Evolutionary conservation across 345 rosid species (phyloP).

Genomic region (Heritiera littoralis): DNA sequence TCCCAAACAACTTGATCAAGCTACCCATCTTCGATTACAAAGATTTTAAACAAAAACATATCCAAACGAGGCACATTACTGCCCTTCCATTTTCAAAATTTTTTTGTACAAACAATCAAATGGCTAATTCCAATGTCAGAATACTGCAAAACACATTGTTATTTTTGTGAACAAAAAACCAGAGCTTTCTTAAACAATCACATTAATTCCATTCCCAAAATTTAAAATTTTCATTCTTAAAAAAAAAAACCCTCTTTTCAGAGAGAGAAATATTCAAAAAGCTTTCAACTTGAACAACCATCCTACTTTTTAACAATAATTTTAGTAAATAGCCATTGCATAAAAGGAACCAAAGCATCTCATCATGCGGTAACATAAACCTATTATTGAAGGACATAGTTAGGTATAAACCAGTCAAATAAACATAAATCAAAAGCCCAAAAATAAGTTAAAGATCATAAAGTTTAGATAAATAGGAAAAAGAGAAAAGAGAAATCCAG

Average conservation of each 20-base stretch:
- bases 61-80: neutral
- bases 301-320: neutral
- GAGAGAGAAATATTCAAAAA: neutral
- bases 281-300: neutral
- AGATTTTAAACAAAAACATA: neutral
- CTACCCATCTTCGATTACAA: neutral
- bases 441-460: neutral
- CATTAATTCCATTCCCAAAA: neutral
- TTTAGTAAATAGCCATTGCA: neutral
- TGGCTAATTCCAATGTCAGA: conserved; percentile 3
- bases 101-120: neutral
- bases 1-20: neutral
- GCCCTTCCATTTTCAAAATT: neutral
- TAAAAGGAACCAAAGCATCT: neutral
- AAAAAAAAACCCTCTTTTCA: neutral
- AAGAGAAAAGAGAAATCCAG: neutral
- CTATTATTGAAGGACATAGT: neutral
- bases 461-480: neutral
- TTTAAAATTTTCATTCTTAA: neutral
- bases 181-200: neutral
- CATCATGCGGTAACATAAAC: neutral
- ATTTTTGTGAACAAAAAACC: neutral
- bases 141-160: neutral
- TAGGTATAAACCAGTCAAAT: neutral
- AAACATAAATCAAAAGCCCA: neutral